These are phyloP conservation scores for Euphorbia corollata DNA, from an alignment of 441 rosid genomes.

Conservation along the genomic window DNA sequence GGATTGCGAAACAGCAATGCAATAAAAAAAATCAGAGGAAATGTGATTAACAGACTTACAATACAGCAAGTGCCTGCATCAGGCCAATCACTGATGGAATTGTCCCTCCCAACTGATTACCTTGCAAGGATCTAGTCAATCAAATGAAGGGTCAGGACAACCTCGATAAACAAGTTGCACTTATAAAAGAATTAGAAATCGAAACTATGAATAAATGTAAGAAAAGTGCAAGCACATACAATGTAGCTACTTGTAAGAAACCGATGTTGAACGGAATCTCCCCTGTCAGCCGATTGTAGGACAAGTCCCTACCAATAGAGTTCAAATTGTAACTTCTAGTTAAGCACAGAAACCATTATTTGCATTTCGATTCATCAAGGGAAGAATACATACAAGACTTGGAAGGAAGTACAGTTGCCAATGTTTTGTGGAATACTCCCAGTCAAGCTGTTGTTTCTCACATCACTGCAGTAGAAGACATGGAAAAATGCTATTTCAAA, in stretches of 20 bases:
- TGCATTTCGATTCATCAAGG: slow-evolving; percentile 9
- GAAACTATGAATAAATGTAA: neutral
- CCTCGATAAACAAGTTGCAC: neutral
- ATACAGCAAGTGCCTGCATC: slow-evolving; percentile 96
- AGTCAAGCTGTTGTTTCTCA: slow-evolving; percentile 81
- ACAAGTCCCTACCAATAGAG: slow-evolving; percentile 60
- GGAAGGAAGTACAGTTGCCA: slow-evolving; percentile 95
- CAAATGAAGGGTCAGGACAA: slow-evolving; percentile 12
- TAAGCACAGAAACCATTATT: neutral
- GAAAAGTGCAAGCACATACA: slow-evolving; percentile 40
- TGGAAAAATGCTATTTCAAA: neutral
- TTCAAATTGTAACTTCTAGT: neutral
- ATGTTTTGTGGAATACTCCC: slow-evolving; percentile 76
- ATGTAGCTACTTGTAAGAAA: slow-evolving; percentile 91
- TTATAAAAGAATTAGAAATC: slow-evolving; percentile 1
- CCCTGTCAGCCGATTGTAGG: slow-evolving; percentile 81
- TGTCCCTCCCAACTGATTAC: slow-evolving; percentile 65
- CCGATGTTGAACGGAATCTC: slow-evolving; percentile 94
- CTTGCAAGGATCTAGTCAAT: slow-evolving; percentile 72
- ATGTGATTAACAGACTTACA: slow-evolving; percentile 45
- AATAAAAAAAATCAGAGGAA: neutral
- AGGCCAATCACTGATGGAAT: slow-evolving; percentile 89
- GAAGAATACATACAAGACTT: slow-evolving; percentile 72
- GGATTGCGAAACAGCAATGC: neutral
- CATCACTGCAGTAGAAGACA: slow-evolving; percentile 47